Base-by-base conservation (phyloP, 176 grass and related monocot species). In the Triticum dicoccoides region DNA sequence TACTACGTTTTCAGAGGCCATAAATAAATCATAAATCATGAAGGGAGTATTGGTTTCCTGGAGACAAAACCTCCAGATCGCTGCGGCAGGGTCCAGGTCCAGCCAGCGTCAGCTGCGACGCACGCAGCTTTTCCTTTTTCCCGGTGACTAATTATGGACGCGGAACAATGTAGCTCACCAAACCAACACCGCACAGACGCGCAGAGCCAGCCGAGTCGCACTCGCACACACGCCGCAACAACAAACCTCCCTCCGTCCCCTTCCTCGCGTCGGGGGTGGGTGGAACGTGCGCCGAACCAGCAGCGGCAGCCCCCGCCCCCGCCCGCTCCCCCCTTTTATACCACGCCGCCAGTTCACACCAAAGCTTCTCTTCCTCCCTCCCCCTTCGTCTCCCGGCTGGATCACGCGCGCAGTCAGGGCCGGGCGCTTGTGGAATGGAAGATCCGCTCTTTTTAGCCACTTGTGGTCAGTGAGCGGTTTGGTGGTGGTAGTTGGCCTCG, bases 271-370 rank as follows among this genome's bases (percentile, higher is more conserved):
- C 23, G 23, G 73, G 33, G 73, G 39, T 44, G 52, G 74, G 74
- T 76, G 67, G 76, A 88, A 85, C 81, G 85, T 85, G 80, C 88
- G 58, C 65, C 84, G 86, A 85, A 88, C 67, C 79, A 81, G 78
- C 66, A 11, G 70, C 67, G 5, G 21, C 65, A 21, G 65, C 33
- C 68, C 82, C 23, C 63, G 74, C 11, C 63, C 15, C 3, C 64
- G 32, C 32, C 34, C 34, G 67, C 78, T 17, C 23, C 39, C 41
- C 24, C 80, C 63, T 87, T 86, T 89, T 90, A 80, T 88, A 65
- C 87, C 62, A 10, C 77, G n/a, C 61, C 71, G 78, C 70, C 32
- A 51, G 41, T 23, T 34, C 66, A 42, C n/a, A 12, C 61, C 87
- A 76, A 68, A 79, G 45, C 84, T 87, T 87, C 66, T 77, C 65